These are phyloP conservation scores for Penicillium subrubescens DNA, from an alignment of 495 filamentous ascomycete genomes.

Conservation along the genomic window DNA sequence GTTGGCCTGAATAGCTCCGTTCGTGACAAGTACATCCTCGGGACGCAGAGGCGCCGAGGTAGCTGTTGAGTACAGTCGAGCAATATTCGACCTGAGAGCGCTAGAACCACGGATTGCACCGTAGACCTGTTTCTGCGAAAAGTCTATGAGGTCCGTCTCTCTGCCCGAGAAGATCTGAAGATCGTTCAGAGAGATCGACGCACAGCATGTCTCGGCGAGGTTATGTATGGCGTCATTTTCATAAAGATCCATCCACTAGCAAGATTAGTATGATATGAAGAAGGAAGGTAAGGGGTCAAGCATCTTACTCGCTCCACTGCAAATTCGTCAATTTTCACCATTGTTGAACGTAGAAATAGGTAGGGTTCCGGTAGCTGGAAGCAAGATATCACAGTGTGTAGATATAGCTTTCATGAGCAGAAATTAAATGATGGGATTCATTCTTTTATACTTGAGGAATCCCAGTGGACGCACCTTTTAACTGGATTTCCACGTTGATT, in stretches of 20 bases:
- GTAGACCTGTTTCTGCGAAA: conserved; percentile 62
- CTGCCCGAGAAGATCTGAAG: conserved; percentile 58
- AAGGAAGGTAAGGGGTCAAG: background rate
- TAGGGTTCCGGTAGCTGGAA: background rate
- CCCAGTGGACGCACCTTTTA: background rate
- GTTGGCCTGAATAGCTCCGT: conserved; percentile 84
- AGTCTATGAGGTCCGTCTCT: conserved; percentile 38
- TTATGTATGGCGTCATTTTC: conserved; percentile 77
- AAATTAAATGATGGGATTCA: background rate
- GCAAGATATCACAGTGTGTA: background rate
- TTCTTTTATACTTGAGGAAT: background rate
- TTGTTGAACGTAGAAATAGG: conserved; percentile 26
- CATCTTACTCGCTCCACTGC: conserved; percentile 69
- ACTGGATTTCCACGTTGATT: background rate
- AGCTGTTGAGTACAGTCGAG: conserved; percentile 62
- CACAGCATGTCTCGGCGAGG: conserved; percentile 83
- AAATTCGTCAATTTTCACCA: conserved; percentile 75
- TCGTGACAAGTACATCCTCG: conserved; percentile 73
- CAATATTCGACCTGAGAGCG: conserved; percentile 61
- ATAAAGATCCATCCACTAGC: conserved; percentile 87
- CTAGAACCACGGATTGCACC: conserved; percentile 70
- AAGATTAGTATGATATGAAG: background rate
- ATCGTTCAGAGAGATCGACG: conserved; percentile 75
- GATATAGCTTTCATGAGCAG: background rate
- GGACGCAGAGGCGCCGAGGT: conserved; percentile 44